Base-by-base conservation (phyloP, 768 basidiomycete genomes). In the Tricholoma bakamatsutake region DNA sequence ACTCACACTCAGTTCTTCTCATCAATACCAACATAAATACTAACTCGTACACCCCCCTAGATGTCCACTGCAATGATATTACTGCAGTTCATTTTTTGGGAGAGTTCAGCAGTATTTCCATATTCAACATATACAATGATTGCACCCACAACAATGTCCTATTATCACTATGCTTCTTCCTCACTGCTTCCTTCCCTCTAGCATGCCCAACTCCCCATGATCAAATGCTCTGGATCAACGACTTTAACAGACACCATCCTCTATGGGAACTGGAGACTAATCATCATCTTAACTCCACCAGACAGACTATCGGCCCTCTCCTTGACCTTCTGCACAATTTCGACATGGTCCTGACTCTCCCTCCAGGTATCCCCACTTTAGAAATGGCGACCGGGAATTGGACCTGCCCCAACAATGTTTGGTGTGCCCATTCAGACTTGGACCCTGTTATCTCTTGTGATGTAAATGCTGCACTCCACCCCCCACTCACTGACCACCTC, bases 401-500 rank as follows among this genome's bases (percentile, higher is more conserved):
- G 34, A 35, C 34, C 34, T 12, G 34, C 34, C 34, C 34, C 12
- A 12, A 35, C 10, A 35, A 35, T 11, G 9, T 35, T 10, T 35
- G 34, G 34, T 2, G 9, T 11, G 2, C 34, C 34, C 34, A 35
- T 34, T 11, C 34, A 11, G 34, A 35, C 34, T 12, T n/a, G n/a
- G 12, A 35, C 34, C 8, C 34, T 11, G 9, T 11, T 10, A 35
- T 35, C 34, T 35, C 34, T 10, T 35, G 12, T 35, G 10, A 11
- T 35, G 34, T 35, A 8, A 10, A 35, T 9, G 8, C 60, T 0
- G 45, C 30, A 0, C 27, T 28, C 2, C 55, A 53, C 0, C 66
- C 65, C 0, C 52, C 61, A 0, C 56, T 58, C 0, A 66, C 72
- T 0, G 73, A 76, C 62, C 73, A 76, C 46, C 59, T 71, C 10